These are phyloP conservation scores for Kurtzmaniella natalensis DNA, from an alignment of 1,139 yeast species.

Conservation along the genomic window DNA sequence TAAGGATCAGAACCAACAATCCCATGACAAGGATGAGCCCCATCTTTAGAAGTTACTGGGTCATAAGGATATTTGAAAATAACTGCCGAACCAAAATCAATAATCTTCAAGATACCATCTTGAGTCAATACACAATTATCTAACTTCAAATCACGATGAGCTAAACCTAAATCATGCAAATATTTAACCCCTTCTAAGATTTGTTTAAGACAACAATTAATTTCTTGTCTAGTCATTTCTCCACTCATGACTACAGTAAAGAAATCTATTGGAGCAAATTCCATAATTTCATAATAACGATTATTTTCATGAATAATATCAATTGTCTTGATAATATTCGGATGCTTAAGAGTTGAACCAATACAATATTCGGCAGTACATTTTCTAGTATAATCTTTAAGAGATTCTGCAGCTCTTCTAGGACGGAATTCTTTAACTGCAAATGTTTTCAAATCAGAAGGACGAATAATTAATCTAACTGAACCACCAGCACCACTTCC, in stretches of 20 bases:
- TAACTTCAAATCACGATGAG: constrained; percentile 91
- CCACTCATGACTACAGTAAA: constrained; percentile 98
- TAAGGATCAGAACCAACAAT: constrained; percentile 98
- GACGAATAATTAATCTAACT: constrained; percentile 78
- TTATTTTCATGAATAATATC: constrained; percentile 87
- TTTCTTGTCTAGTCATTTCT: constrained; percentile 78
- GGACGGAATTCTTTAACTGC: constrained; percentile 97
- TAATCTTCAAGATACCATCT: constrained; percentile 83
- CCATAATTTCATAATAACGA: constrained; percentile 93
- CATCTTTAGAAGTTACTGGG: constrained; percentile 42
- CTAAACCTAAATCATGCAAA: constrained; percentile 83
- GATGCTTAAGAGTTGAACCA: constrained; percentile 92
- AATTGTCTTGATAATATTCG: constrained; percentile 88
- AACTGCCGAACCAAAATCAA: constrained; percentile 95
- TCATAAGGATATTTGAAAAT: constrained; percentile 92
- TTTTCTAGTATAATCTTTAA: constrained; percentile 88
- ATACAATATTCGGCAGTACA: constrained; percentile 97
- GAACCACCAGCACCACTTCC: constrained; percentile 99
- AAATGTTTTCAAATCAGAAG: constrained; percentile 78
- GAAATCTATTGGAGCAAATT: constrained; percentile 92
- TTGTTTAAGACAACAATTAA: constrained; percentile 88
- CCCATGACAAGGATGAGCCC: constrained; percentile 80
- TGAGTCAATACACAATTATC: constrained; percentile 90
- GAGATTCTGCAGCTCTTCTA: constrained; percentile 74
- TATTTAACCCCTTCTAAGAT: constrained; percentile 79